A percentile compares a stretch with the other conserved stretches of the same genome.
Conservation (phyloP, 352 stramenopile species). For the Phytophthora multivora region DNA sequence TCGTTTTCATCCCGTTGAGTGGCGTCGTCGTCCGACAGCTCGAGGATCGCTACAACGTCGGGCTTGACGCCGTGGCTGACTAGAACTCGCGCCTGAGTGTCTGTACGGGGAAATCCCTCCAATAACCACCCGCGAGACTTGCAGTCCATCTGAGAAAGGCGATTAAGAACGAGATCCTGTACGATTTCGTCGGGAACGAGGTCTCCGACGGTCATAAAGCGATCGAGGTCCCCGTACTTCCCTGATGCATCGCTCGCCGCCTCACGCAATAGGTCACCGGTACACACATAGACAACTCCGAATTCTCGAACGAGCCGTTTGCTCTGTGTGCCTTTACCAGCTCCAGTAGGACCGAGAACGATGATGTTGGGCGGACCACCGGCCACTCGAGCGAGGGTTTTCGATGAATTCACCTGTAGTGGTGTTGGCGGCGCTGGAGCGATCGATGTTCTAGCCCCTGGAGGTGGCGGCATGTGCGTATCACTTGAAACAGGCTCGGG, state of each 20-base stretch:
- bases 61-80: slow-evolving; percentile 70
- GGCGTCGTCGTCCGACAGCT: slow-evolving; percentile 91
- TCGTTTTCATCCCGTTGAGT: slow-evolving; percentile 70
- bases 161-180: slow-evolving; percentile 81
- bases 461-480: slow-evolving; percentile 1
- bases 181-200: slow-evolving; percentile 95
- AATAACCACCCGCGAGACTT: slow-evolving; percentile 91
- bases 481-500: slow-evolving; percentile 1
- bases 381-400: slow-evolving; percentile 2
- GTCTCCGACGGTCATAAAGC: slow-evolving; percentile 84
- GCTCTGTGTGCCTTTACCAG: slow-evolving; percentile 96
- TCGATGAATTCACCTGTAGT: not conserved
- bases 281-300: slow-evolving; percentile 92
- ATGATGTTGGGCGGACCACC: slow-evolving; percentile 70
- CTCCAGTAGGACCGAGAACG: slow-evolving; percentile 90
- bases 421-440: slow-evolving; percentile 12
- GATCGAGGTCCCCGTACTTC: slow-evolving; percentile 77
- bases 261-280: slow-evolving; percentile 92
- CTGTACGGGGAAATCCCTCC: slow-evolving; percentile 94
- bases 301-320: slow-evolving; percentile 87
- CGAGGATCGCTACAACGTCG: slow-evolving; percentile 91
- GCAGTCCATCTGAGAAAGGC: slow-evolving; percentile 89
- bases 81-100: slow-evolving; percentile 91
- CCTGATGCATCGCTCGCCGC: slow-evolving; percentile 73
- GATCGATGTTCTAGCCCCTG: slow-evolving; percentile 15